A percentile compares a stretch with the other conserved stretches of the same genome.
Conservation (phyloP, 768 basidiomycete species). For the Boletus rubropictus region DNA sequence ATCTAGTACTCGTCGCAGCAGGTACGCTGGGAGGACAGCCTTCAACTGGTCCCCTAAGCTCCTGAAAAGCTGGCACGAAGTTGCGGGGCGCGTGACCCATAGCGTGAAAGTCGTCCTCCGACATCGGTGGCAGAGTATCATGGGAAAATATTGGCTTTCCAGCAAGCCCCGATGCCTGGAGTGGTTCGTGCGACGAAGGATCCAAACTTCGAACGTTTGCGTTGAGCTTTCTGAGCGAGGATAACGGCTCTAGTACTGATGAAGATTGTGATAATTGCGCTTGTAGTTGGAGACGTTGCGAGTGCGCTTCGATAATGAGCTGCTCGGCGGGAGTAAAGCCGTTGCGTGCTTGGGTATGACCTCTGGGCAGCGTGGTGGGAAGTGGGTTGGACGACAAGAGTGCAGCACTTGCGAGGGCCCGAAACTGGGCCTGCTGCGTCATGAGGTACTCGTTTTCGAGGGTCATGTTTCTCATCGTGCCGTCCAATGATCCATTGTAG, state of each 20-base stretch:
- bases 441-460: conserved; percentile 16
- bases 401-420: conserved; percentile 18
- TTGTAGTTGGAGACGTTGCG: conserved; percentile 20
- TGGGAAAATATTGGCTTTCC: conserved; percentile 10
- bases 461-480: conserved; percentile 7
- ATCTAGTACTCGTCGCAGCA: not conserved
- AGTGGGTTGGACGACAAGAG: conserved; percentile 8
- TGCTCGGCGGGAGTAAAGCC: conserved; percentile 69
- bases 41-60: conserved; percentile 1
- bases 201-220: conserved; percentile 7
- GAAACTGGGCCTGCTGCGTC: conserved; percentile 21
- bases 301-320: conserved; percentile 56
- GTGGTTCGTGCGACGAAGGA: not conserved
- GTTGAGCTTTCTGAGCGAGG: conserved; percentile 7
- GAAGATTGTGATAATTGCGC: conserved; percentile 6
- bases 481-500: conserved; percentile 13
- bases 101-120: conserved; percentile 35
- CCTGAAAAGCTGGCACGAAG: conserved; percentile 3
- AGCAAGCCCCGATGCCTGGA: not conserved
- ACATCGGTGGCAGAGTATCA: conserved; percentile 26
- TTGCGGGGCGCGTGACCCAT: conserved; percentile 10
- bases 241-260: conserved; percentile 7
- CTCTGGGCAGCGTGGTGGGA: conserved; percentile 14
- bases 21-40: not conserved
- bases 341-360: conserved; percentile 35